A percentile compares a stretch with the other conserved stretches of the same genome.
phyloP scores from a whole-genome alignment of 495 filamentous ascomycete species.

The Aspergillus avenaceus region DNA sequence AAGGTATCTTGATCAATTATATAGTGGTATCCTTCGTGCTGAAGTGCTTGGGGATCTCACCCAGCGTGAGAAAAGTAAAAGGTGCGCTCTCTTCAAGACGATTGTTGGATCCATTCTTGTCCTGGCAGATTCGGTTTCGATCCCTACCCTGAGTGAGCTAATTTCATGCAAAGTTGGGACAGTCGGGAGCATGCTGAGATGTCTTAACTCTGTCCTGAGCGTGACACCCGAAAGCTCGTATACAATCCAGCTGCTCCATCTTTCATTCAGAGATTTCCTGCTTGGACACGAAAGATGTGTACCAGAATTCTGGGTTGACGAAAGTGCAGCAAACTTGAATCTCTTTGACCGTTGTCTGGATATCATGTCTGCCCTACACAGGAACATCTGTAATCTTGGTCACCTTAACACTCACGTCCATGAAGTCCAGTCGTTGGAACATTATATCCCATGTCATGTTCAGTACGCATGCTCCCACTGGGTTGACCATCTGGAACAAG shows the following conservation, averaged over 20 bases:
- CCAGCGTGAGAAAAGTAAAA: too few species aligned
- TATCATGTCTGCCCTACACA: neutral
- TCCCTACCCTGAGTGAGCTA: neutral
- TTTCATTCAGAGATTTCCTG: neutral
- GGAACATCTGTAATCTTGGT: neutral
- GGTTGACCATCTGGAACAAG: neutral
- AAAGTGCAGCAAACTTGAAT: neutral
- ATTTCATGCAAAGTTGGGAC: neutral
- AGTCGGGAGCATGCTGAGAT: neutral
- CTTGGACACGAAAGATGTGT: neutral
- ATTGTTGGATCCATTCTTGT: neutral
- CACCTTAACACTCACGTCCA: neutral
- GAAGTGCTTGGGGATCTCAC: neutral
- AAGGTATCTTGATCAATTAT: constrained; percentile 21
- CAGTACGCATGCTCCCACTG: constrained; percentile 1
- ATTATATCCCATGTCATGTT: neutral
- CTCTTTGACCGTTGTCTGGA: neutral
- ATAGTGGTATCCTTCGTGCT: constrained; percentile 14
- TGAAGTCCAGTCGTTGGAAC: neutral
- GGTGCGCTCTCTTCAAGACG: neutral
- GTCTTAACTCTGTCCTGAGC: neutral
- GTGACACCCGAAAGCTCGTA: neutral
- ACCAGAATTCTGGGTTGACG: neutral
- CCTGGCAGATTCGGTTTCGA: neutral
- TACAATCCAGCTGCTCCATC: neutral